Base-by-base conservation (phyloP, 2,329 filamentous ascomycete genomes). In the Plectosphaerella plurivora region DNA sequence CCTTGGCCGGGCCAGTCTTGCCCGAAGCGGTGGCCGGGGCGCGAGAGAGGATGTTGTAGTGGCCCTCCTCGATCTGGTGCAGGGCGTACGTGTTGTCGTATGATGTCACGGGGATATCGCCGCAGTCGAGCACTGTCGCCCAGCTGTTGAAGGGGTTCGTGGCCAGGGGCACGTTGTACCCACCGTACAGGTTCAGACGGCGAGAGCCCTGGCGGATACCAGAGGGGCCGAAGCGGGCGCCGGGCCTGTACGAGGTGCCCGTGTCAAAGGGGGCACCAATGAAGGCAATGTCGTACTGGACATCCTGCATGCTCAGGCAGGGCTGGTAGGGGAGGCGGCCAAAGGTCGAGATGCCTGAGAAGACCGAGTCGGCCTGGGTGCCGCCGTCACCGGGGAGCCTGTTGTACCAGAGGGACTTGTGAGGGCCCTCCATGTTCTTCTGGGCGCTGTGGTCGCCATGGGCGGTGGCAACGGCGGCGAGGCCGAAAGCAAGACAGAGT, bases 181-280 rank as follows among this genome's bases (percentile, higher is more conserved):
- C 90, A 61, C 90, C 90, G 66, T 94, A 94, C 53, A 94, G 84
- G 73, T 93, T 94, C 59, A 94, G 81, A 59, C 89, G 82, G 63
- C 89, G 85, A 65, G 89, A 93, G 71, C 89, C 90, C 77, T 94
- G 90, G 66, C 90, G 83, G 62, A 94, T 93, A 47, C 89, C 89
- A 33, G 86, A 89, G 10, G 91, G 90, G 0, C 90, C 90, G 60
- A 95, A 95, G 36, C 90, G 82, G 54, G 90, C 90, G 59, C 90
- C 89, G 3, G 89, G 90, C 49, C 89, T 77, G 70, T 95, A 95
- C 0, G 88, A 92, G 24, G 89, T 94, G 50, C 89, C 89, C 1
- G 90, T 93, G 66, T 95, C 90, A 60, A 94, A 94, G 0, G 90
- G 89, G 41, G 88, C 89, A 44, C 87, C 89, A 49, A 94, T 82